phyloP scores from a whole-genome alignment of 306 rosid species.

The Citrullus colocynthis region DNA sequence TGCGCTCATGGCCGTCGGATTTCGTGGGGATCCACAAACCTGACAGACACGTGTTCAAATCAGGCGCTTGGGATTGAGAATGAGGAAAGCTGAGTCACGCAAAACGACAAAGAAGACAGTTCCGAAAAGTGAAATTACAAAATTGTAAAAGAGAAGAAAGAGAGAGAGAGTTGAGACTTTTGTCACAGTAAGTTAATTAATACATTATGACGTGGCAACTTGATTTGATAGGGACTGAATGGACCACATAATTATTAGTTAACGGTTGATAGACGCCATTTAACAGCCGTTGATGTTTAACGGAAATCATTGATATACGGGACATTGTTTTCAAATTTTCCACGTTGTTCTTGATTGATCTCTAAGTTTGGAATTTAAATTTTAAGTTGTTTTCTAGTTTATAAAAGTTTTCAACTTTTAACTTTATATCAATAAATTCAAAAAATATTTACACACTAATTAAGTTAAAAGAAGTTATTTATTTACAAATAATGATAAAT shows the following conservation, averaged over 20 bases:
- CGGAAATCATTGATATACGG: not conserved
- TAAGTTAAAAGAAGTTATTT: too few relatives aligned
- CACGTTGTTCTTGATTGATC: too few relatives aligned
- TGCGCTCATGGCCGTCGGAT: constrained; percentile 14
- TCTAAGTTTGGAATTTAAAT: too few relatives aligned
- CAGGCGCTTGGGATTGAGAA: not conserved
- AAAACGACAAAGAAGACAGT: constrained; percentile 23
- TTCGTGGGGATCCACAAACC: not conserved
- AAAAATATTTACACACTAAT: too few relatives aligned
- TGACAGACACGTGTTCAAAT: constrained; percentile 21
- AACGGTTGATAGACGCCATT: constrained; percentile 3
- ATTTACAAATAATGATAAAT: too few relatives aligned
- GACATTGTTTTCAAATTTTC: not conserved
- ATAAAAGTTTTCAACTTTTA: too few relatives aligned
- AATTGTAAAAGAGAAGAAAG: not conserved
- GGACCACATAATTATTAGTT: constrained; percentile 10
- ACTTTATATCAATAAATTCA: too few relatives aligned
- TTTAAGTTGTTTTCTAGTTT: too few relatives aligned
- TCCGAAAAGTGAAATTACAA: not conserved
- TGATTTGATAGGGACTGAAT: not conserved
- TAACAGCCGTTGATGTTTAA: not conserved
- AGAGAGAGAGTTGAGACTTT: not conserved
- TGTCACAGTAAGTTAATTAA: constrained; percentile 8
- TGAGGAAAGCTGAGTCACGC: constrained; percentile 25
- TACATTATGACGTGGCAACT: constrained; percentile 4